phyloP scores from a whole-genome alignment of 129 eudicot genomes.

The Helianthus annuus region HanXRQr2.0-SUNRISE NC_035446.2:169235423-169235922 shows the following conservation, averaged over 20 bases:
- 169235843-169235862: not conserved
- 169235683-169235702: constrained; percentile 84
- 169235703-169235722: constrained; percentile 93
- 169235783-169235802: constrained; percentile 70
- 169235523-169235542: not conserved
- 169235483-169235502: not conserved
- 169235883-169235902: too few species aligned
- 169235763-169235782: constrained; percentile 99
- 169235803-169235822: constrained; percentile 99
- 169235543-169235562: not conserved
- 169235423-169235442: constrained; percentile 14
- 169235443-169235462: not conserved
- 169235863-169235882: too few species aligned
- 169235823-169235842: constrained; percentile 32
- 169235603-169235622: not conserved
- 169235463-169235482: not conserved
- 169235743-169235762: constrained; percentile 85
- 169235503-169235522: not conserved
- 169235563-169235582: not conserved
- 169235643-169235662: constrained; percentile 75
- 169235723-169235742: constrained; percentile 47
- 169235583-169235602: not conserved
- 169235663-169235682: constrained; percentile 96
- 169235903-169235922: too few species aligned
- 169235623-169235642: not conserved